These are phyloP conservation scores for Colletotrichum eremochloae DNA, from an alignment of 2,329 filamentous ascomycete genomes.

Conservation along the genomic window DNA sequence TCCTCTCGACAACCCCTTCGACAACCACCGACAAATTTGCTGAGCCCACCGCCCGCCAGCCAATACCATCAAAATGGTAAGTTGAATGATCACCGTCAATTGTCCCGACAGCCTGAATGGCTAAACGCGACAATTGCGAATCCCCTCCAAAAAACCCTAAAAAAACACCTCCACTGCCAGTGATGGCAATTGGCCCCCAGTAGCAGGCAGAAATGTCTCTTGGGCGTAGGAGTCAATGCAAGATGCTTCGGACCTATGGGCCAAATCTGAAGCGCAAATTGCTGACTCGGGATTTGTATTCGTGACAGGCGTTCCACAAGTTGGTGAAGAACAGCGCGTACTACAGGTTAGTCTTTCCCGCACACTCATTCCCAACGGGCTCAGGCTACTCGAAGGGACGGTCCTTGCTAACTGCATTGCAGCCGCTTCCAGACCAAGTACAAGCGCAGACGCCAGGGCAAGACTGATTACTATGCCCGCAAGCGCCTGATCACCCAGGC, in stretches of 20 bases:
- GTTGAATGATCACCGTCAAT: conserved; percentile 56
- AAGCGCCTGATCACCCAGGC: conserved; percentile 99
- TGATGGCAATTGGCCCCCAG: conserved; percentile 45
- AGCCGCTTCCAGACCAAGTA: conserved; percentile 99
- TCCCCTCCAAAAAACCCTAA: neutral
- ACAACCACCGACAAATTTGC: conserved; percentile 45
- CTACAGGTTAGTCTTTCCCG: conserved; percentile 82
- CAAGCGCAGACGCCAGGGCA: conserved; percentile 94
- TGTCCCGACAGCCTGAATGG: conserved; percentile 11
- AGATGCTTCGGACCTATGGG: conserved; percentile 92
- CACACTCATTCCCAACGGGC: neutral
- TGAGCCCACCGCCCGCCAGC: conserved; percentile 45
- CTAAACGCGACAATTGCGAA: conserved; percentile 15
- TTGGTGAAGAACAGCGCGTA: conserved; percentile 97
- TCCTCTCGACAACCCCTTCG: conserved; percentile 47
- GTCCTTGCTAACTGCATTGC: conserved; percentile 41
- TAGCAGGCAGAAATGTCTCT: conserved; percentile 59
- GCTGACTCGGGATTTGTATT: conserved; percentile 85
- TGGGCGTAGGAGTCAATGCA: conserved; percentile 81
- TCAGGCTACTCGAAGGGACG: conserved; percentile 2
- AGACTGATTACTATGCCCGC: conserved; percentile 99
- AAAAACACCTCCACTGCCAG: conserved; percentile 49
- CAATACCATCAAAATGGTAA: conserved; percentile 78
- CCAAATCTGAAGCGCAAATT: conserved; percentile 97
- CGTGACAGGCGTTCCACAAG: conserved; percentile 88